Evolutionary conservation across 2,329 filamentous ascomycete genomes (phyloP), one percentile per base, ranked within the genome.

Genomic region (Metarhizium brunneum): DNA sequence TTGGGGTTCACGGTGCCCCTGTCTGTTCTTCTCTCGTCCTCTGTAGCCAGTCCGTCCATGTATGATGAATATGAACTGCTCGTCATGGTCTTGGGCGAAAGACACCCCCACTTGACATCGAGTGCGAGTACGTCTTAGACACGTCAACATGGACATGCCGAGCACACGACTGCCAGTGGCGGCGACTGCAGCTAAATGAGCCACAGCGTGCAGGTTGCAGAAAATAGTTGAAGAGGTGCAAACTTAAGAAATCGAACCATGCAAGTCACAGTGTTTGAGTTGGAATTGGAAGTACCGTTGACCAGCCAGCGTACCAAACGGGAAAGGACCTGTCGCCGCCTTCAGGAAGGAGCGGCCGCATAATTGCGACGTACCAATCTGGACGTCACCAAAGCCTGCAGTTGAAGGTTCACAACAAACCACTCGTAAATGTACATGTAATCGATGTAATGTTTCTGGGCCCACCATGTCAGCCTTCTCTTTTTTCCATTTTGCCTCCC

Each of bases 91-190:
- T 6, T 13, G 48, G 45, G 30, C 36, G 47, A 56, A 47, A 35
- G 42, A 20, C 32, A 18, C 50, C 48, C 45, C 54, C 47, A 38
- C 50, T 50, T 56, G 38, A 36, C 3, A 32, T 16, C 6, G 32
- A 48, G 54, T 50, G 30, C 36, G 45, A 53, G 51, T 49, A 50
- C 38, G 38, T n/a, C 50, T 49, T 47, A 45, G 54, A 56, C 54
- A 56, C 54, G 54, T 56, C 54, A 56, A 50, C 54, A 30, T 25
- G 45, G 42, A 35, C 43, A 56, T 36, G 54, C 42, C 16, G 16
- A 40, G 35, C 29, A 43, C 42, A 55, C 6, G 40, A 45, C 35
- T 18, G 43, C 43, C 49, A 42, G n/a, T 30, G 49, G 49, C 40
- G 54, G 43, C 54, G 47, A 47, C 29, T 56, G 50, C 54, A 53